phyloP scores from a whole-genome alignment of 352 stramenopile species.

The Globisporangium viniferum region DNA sequence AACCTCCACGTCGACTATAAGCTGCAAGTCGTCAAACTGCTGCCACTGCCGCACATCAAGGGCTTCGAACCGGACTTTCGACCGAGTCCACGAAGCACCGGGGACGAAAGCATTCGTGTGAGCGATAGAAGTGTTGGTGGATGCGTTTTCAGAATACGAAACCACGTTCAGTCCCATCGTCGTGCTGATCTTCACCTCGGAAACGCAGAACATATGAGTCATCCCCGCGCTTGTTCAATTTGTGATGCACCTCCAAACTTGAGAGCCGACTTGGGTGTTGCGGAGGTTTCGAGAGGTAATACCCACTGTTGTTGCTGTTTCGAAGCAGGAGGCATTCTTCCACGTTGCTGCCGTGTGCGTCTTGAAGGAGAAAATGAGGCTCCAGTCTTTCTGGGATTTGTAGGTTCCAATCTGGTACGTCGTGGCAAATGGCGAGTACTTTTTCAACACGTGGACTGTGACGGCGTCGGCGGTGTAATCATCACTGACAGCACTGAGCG shows the following conservation, averaged over 20 bases:
- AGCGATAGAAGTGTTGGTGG: neutral
- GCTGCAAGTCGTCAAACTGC: neutral
- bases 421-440: neutral
- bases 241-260: neutral
- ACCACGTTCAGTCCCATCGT: neutral
- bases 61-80: neutral
- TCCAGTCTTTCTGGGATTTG: neutral
- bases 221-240: neutral
- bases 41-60: constrained; percentile 3
- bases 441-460: neutral
- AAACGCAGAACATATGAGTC: neutral
- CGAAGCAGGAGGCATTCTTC: neutral
- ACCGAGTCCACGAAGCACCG: neutral
- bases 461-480: neutral
- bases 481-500: too few relatives aligned
- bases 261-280: neutral
- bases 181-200: neutral
- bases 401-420: neutral
- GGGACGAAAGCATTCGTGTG: neutral
- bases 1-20: neutral
- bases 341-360: neutral
- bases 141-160: neutral
- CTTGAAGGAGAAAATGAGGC: neutral
- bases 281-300: neutral
- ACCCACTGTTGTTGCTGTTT: neutral